Evolutionary conservation across 495 filamentous ascomycete genomes (phyloP).

Genomic region (Aspergillus indologenus): DNA sequence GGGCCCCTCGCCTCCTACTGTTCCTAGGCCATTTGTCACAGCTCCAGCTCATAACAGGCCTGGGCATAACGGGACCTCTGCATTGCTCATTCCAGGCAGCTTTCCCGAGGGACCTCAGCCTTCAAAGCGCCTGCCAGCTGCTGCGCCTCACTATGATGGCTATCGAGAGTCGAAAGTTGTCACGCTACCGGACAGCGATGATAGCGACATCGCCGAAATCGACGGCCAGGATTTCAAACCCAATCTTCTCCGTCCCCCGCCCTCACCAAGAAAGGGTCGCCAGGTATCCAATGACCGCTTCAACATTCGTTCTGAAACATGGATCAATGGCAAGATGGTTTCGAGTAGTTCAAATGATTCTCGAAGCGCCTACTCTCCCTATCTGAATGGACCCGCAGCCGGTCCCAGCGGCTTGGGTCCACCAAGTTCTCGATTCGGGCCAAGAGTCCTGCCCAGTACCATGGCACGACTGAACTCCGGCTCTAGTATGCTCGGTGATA

Average conservation of each 20-base stretch:
- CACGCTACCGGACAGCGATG: constrained; percentile 20
- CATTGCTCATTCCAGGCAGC: not conserved
- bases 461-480: constrained; percentile 19
- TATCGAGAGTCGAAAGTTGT: not conserved
- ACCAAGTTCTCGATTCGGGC: constrained; percentile 9
- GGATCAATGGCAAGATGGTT: not conserved
- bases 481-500: constrained; percentile 1
- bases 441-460: constrained; percentile 17
- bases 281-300: too few species aligned
- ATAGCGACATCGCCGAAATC: constrained; percentile 32
- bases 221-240: constrained; percentile 18
- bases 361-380: not conserved
- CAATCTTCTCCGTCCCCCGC: not conserved
- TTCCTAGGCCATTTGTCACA: not conserved
- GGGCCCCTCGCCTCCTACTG: constrained; percentile 8
- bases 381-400: not conserved
- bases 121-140: not conserved
- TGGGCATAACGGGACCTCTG: too few species aligned
- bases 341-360: too few species aligned
- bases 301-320: not conserved
- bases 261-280: not conserved
- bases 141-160: not conserved
- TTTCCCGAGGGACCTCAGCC: not conserved
- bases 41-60: too few species aligned
- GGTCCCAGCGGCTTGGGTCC: constrained; percentile 4